Conservation (phyloP, 345 rosid genomes). For the Gossypium mustelinum region DNA sequence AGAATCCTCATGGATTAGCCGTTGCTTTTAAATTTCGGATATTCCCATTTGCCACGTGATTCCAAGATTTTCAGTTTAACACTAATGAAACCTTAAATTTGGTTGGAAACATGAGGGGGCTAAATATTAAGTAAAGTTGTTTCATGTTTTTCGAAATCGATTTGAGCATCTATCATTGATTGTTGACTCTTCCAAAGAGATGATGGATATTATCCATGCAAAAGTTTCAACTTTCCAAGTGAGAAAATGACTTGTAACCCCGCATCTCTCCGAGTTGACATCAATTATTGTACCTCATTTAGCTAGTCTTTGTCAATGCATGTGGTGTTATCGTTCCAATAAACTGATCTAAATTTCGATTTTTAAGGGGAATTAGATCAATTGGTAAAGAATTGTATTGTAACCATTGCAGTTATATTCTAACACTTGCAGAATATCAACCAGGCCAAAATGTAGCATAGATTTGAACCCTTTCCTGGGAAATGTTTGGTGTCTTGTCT, state of each 20-base stretch:
- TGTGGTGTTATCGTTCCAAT: neutral
- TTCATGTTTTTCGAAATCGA: neutral
- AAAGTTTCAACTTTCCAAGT: neutral
- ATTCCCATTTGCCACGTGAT: conserved; percentile 16
- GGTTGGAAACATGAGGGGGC: neutral
- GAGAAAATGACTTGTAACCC: neutral
- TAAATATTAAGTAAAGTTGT: neutral
- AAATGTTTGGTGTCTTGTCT: no score
- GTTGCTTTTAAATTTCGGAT: conserved; percentile 30
- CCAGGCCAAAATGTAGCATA: no score
- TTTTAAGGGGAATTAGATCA: no score
- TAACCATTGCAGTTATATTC: no score
- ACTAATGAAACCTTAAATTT: neutral
- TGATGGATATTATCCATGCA: neutral
- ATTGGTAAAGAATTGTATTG: no score
- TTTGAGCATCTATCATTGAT: neutral
- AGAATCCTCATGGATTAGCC: conserved; percentile 26
- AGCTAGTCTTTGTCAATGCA: neutral
- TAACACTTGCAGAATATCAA: no score
- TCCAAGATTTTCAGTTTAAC: neutral
- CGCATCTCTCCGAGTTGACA: neutral
- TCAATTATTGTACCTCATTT: neutral
- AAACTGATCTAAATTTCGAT: no score
- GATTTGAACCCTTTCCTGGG: no score
- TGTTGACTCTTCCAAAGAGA: neutral